phyloP scores from a whole-genome alignment of 345 rosid species.

The Salix koriyanagi region DNA sequence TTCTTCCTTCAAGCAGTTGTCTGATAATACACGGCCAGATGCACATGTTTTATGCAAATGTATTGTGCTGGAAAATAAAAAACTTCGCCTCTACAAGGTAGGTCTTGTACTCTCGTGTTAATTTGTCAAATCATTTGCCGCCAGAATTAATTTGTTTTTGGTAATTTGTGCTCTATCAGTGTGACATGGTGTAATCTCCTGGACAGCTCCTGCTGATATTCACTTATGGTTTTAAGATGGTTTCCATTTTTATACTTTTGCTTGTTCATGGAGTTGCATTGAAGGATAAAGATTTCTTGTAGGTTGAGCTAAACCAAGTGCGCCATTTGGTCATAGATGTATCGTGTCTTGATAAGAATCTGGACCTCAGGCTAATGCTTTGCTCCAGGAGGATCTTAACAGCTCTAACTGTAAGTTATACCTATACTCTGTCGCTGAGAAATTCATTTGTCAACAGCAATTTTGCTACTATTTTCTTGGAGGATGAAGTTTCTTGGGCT shows the following conservation, averaged over 20 bases:
- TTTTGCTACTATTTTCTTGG: too few relatives aligned
- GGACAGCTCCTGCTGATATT: background rate
- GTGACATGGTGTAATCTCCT: too few relatives aligned
- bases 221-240: background rate
- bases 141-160: background rate
- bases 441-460: too few relatives aligned
- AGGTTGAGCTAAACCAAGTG: constrained; percentile 42
- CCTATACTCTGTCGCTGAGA: too few relatives aligned
- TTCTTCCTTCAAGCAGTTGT: constrained; percentile 37
- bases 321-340: constrained; percentile 54
- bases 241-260: background rate
- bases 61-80: constrained; percentile 34
- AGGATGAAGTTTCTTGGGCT: too few relatives aligned
- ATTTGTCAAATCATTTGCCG: too few relatives aligned
- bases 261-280: background rate
- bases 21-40: constrained; percentile 20
- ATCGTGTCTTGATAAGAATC: constrained; percentile 54
- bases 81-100: constrained; percentile 53
- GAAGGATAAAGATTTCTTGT: constrained; percentile 6
- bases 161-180: background rate
- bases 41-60: constrained; percentile 54
- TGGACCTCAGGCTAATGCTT: constrained; percentile 66
- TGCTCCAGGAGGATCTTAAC: constrained; percentile 40
- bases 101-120: constrained; percentile 2
- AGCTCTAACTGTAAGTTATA: constrained; percentile 34